These are phyloP conservation scores for Trichocomaceae sp. DNA, from an alignment of 2,329 filamentous ascomycete species.

Conservation along the genomic window DNA sequence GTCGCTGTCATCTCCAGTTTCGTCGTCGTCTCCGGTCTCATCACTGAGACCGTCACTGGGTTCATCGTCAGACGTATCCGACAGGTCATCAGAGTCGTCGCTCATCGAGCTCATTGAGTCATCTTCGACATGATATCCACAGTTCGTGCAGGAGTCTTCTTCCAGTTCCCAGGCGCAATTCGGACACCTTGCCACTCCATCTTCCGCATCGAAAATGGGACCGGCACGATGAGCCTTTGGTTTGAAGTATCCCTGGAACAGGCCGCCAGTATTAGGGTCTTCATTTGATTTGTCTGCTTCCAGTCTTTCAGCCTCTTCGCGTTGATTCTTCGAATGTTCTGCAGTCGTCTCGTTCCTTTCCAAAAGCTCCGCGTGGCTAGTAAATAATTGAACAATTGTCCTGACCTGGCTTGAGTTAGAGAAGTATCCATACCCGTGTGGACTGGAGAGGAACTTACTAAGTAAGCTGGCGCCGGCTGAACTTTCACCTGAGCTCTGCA, in stretches of 20 bases:
- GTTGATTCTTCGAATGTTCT: constrained; percentile 52
- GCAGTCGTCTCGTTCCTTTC: constrained; percentile 57
- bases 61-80: constrained; percentile 41
- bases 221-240: constrained; percentile 23
- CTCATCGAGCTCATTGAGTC: constrained; percentile 28
- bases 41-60: too few relatives aligned
- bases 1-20: constrained; percentile 25
- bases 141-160: constrained; percentile 48
- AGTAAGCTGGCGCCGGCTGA: constrained; percentile 58
- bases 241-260: constrained; percentile 58
- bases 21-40: constrained; percentile 26
- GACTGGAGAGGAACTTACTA: constrained; percentile 39
- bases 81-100: constrained; percentile 24
- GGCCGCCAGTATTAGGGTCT: constrained; percentile 46
- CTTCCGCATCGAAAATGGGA: constrained; percentile 51
- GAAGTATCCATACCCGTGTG: neutral
- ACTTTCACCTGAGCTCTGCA: constrained; percentile 55
- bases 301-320: constrained; percentile 54
- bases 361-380: constrained; percentile 53
- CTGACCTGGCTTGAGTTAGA: constrained; percentile 45
- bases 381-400: constrained; percentile 59
- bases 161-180: constrained; percentile 58
- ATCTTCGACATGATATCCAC: constrained; percentile 47
- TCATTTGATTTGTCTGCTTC: constrained; percentile 54
- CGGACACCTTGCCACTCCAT: constrained; percentile 58